phyloP scores from a whole-genome alignment of 2,329 filamentous ascomycete species.

The Colletotrichum tropicale region DNA sequence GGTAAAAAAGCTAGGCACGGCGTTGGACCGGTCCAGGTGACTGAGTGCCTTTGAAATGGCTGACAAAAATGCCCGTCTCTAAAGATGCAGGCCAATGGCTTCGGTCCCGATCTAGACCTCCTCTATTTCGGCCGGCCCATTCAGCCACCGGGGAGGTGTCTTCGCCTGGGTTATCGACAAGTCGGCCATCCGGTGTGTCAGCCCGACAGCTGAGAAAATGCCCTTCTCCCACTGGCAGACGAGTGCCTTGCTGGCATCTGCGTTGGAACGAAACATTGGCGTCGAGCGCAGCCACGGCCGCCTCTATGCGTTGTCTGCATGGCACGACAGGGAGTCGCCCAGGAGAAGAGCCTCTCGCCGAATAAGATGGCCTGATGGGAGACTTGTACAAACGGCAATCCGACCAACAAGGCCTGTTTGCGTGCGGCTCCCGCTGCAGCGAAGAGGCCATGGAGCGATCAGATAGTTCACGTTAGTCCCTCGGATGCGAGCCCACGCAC shows the following conservation, averaged over 20 bases:
- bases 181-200: conserved; percentile 2
- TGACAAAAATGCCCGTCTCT: neutral
- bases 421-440: neutral
- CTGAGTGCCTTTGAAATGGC: neutral
- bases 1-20: neutral
- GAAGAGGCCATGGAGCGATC: neutral
- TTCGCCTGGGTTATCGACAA: neutral
- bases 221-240: neutral
- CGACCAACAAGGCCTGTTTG: neutral
- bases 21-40: neutral
- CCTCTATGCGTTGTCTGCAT: conserved; percentile 6
- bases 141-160: neutral
- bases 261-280: conserved; percentile 4
- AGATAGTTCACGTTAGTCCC: neutral
- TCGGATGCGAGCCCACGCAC: conserved; percentile 14
- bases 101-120: neutral
- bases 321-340: neutral
- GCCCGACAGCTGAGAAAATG: neutral
- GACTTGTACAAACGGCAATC: neutral
- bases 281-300: neutral
- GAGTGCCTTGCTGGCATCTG: neutral
- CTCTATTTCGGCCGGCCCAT: neutral
- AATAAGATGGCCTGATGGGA: neutral
- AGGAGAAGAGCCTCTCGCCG: neutral
- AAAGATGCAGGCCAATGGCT: neutral